A percentile compares a stretch with the other conserved stretches of the same genome.
phyloP scores from a whole-genome alignment of 2,329 filamentous ascomycete genomes.

The Alternaria arborescens region DNA sequence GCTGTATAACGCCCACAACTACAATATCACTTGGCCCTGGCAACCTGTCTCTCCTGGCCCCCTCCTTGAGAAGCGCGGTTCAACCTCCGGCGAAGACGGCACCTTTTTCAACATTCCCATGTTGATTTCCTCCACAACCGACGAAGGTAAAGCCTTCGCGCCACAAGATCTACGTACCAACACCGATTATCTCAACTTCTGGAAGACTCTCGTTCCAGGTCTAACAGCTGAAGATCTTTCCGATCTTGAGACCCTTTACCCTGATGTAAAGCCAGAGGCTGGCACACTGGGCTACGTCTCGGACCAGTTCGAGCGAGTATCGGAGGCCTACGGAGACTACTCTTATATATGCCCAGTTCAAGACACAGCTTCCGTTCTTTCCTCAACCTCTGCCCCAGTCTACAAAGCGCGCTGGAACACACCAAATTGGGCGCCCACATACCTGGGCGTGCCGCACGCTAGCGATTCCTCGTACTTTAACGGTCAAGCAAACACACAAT shows the following conservation, averaged over 20 bases:
- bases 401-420: constrained; percentile 51
- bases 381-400: constrained; percentile 34
- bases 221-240: constrained; percentile 39
- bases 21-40: constrained; percentile 59
- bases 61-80: constrained; percentile 59
- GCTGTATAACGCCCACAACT: constrained; percentile 51
- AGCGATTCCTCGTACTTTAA: constrained; percentile 45
- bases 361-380: constrained; percentile 39
- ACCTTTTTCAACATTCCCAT: constrained; percentile 47
- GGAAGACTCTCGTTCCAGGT: constrained; percentile 41
- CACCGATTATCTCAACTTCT: constrained; percentile 46
- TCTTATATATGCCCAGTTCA: constrained; percentile 49
- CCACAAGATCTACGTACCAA: constrained; percentile 48
- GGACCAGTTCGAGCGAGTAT: constrained; percentile 56
- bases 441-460: constrained; percentile 46
- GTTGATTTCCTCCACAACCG: constrained; percentile 48
- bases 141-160: constrained; percentile 46
- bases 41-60: constrained; percentile 59
- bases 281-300: constrained; percentile 50
- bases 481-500: constrained; percentile 36
- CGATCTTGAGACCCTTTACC: constrained; percentile 45
- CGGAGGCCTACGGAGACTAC: constrained; percentile 53
- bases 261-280: constrained; percentile 19
- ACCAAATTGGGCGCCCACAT: constrained; percentile 37
- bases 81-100: constrained; percentile 44